A percentile compares a stretch with the other conserved stretches of the same genome.
Evolutionary conservation across 2,329 filamentous ascomycete genomes (phyloP).

Genomic region (Chaetomiaceae sp.): DNA sequence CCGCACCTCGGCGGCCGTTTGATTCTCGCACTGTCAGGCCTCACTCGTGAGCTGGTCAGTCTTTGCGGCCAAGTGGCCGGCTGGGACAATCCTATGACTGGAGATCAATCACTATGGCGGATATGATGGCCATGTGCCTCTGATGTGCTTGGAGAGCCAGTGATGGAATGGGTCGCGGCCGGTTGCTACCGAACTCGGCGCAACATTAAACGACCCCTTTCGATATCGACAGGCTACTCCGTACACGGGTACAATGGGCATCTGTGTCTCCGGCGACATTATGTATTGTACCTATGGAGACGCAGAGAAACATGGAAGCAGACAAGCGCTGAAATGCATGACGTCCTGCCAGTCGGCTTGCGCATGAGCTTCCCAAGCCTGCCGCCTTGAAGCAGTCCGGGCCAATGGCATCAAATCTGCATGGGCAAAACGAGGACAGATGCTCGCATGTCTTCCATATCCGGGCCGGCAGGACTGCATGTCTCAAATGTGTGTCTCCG

Average conservation of each 20-base stretch:
- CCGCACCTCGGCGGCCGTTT: slow-evolving; percentile 2
- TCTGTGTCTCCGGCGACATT: neutral
- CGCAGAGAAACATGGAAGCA: neutral
- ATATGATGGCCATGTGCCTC: neutral
- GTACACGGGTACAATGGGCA: neutral
- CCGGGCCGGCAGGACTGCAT: slow-evolving; percentile 17
- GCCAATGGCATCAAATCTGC: slow-evolving; percentile 21
- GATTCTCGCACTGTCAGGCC: slow-evolving; percentile 17
- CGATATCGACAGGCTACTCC: neutral
- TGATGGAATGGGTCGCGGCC: neutral
- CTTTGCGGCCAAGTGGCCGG: slow-evolving; percentile 14
- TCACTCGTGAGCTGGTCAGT: slow-evolving; percentile 2
- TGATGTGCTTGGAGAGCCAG: neutral
- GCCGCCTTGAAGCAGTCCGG: slow-evolving; percentile 2
- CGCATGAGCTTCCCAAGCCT: slow-evolving; percentile 7
- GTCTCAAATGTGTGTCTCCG: slow-evolving; percentile 17
- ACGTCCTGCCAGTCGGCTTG: slow-evolving; percentile 13
- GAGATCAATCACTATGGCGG: slow-evolving; percentile 17
- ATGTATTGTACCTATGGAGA: no score
- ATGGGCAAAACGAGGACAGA: neutral
- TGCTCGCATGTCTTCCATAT: neutral
- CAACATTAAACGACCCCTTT: no score
- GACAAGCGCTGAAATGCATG: slow-evolving; percentile 13
- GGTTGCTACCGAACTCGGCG: neutral
- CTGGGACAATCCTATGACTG: slow-evolving; percentile 11